Base-by-base conservation (phyloP, 441 rosid species). In the Omphalea diandra region DNA sequence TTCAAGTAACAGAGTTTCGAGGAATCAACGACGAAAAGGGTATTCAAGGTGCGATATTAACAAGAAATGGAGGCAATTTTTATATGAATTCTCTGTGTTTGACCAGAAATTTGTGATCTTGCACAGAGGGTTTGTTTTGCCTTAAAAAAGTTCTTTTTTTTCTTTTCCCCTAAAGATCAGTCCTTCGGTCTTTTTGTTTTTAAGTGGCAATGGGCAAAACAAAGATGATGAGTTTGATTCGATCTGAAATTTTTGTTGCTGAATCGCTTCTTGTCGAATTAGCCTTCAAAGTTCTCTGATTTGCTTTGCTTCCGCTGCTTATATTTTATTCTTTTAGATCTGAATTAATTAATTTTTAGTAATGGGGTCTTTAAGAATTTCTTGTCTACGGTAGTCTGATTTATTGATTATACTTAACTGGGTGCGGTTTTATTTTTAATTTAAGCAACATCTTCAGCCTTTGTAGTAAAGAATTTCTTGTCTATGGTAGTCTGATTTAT, bases 261-360 rank as follows among this genome's bases (percentile, higher is more conserved):
- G 79, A 74, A 71, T 43, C n/a, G 20, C 57, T 41, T 46, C 60
- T 56, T 41, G 27, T 43, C 70, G 11, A 44, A 75, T 27, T 56
- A 73, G 76, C 64, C 84, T 81, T 81, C 81, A 75, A 81, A 81
- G 84, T 75, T 77, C 81, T 80, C 83, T 80, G 81, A 77, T 75
- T n/a, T 77, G 73, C 81, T 70, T 47, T 69, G 71, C 67, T 65
- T 47, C 18, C 18, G 12, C 2, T 27, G 1, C 14, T n/a, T 49
- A 18, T 14, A 20, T 24, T 7, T 62, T 38, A 20, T 24, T 7
- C 52, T 38, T 4, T 22, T 26, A 11, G 10, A 2, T 27, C 29
- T 38, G 36, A 49, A 3, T 46, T 46, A n/a, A n/a, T n/a, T n/a
- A n/a, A n/a, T n/a, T n/a, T n/a, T n/a, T n/a, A n/a, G n/a, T n/a